Conservation (phyloP, 495 filamentous ascomycete species). For the Neurospora sp. region DNA sequence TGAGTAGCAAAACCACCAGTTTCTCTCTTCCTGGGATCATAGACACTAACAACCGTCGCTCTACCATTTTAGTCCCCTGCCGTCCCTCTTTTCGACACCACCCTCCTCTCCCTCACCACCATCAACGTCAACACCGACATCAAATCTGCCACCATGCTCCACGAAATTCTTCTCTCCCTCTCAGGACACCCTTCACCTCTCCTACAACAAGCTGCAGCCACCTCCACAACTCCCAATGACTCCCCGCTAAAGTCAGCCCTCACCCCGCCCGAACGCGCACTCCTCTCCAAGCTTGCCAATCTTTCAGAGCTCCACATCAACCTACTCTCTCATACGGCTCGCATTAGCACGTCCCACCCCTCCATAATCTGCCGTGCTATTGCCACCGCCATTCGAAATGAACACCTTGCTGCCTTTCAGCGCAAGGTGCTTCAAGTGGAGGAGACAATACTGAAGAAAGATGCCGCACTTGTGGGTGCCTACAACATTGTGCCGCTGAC, state of each 20-base stretch:
- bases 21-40: not conserved
- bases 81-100: not conserved
- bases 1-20: not conserved
- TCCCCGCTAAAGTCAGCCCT: constrained; percentile 33
- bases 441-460: constrained; percentile 57
- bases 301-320: constrained; percentile 66
- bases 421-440: constrained; percentile 78
- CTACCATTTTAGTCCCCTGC: not conserved
- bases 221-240: constrained; percentile 25
- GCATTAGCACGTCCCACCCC: constrained; percentile 57
- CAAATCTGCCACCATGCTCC: constrained; percentile 56
- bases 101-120: not conserved
- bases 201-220: constrained; percentile 40
- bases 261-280: constrained; percentile 69
- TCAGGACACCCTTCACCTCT: constrained; percentile 87
- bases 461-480: constrained; percentile 66
- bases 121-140: constrained; percentile 5
- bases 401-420: constrained; percentile 71
- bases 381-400: constrained; percentile 63
- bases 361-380: constrained; percentile 81
- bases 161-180: constrained; percentile 91
- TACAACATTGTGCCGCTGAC: constrained; percentile 90
- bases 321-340: constrained; percentile 50
- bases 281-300: constrained; percentile 65
- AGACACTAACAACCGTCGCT: not conserved